Evolutionary conservation across 805 yeast genomes (phyloP).

Genomic region (Starmera pachycereana): DNA sequence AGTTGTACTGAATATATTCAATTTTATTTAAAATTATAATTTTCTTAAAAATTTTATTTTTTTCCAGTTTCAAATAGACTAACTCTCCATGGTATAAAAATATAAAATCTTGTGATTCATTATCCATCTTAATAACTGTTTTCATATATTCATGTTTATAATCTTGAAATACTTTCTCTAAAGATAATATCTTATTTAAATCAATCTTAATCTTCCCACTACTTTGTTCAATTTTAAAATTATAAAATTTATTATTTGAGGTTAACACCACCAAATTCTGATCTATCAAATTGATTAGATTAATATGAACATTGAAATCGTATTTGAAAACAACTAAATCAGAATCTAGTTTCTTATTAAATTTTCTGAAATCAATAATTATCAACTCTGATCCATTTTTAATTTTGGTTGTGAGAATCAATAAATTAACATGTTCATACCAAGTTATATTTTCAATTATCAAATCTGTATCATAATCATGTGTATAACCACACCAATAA

Average conservation of each 20-base stretch:
- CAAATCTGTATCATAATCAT: slow-evolving; percentile 16
- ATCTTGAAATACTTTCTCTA: slow-evolving; percentile 8
- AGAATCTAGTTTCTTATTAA: slow-evolving; percentile 13
- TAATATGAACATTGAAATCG: slow-evolving; percentile 14
- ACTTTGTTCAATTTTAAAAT: slow-evolving; percentile 13
- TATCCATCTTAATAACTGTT: slow-evolving; percentile 7
- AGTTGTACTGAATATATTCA: slow-evolving; percentile 14
- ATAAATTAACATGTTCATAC: slow-evolving; percentile 9
- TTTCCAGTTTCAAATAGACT: slow-evolving; percentile 8
- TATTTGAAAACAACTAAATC: slow-evolving; percentile 19
- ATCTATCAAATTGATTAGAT: slow-evolving; percentile 10
- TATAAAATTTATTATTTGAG: slow-evolving; percentile 9
- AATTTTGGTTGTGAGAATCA: slow-evolving; percentile 13
- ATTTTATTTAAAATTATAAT: slow-evolving; percentile 14
- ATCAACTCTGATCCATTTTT: slow-evolving; percentile 12
- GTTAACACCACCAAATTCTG: slow-evolving; percentile 15
- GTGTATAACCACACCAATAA: slow-evolving; percentile 19
- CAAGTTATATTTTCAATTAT: slow-evolving; percentile 11
- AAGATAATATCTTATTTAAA: slow-evolving; percentile 9
- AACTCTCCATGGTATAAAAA: slow-evolving; percentile 17
- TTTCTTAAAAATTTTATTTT: slow-evolving; percentile 4
- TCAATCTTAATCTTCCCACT: slow-evolving; percentile 12
- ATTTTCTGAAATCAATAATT: slow-evolving; percentile 15
- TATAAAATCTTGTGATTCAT: slow-evolving; percentile 12
- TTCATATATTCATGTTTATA: slow-evolving; percentile 2